Evolutionary conservation across 129 eudicot species (phyloP).

Genomic region (Chrysanthemum seticuspe): DNA sequence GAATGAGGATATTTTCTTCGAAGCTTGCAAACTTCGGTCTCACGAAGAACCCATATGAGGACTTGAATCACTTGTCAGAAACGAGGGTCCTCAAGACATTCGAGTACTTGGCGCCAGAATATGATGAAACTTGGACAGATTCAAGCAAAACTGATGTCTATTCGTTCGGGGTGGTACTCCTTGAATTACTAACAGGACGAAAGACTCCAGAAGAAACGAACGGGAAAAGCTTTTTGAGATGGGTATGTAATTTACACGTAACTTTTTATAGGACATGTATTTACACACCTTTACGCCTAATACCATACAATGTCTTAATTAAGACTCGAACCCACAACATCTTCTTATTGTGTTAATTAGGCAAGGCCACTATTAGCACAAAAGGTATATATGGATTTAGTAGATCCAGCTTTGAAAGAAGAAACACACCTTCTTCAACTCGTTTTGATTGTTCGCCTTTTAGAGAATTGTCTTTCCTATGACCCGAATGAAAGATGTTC

Average conservation of each 20-base stretch:
- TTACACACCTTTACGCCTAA: too few species aligned
- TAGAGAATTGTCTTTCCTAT: slow-evolving; percentile 41
- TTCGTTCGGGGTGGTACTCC: slow-evolving; percentile 52
- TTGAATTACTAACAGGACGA: slow-evolving; percentile 51
- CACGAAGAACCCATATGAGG: slow-evolving; percentile 41
- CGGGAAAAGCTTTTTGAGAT: slow-evolving; percentile 21
- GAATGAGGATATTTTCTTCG: too few species aligned
- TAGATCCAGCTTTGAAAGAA: slow-evolving; percentile 36
- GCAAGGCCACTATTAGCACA: slow-evolving; percentile 44
- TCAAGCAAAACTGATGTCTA: slow-evolving; percentile 43
- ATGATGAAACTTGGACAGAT: slow-evolving; percentile 39
- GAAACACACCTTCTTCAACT: slow-evolving; percentile 41
- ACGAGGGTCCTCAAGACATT: slow-evolving; percentile 46
- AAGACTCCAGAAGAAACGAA: slow-evolving; percentile 40
- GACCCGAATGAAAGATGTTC: slow-evolving; percentile 39
- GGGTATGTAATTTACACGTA: too few species aligned
- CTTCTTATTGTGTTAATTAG: slow-evolving; percentile 10
- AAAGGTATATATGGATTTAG: slow-evolving; percentile 31
- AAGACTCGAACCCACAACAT: too few species aligned
- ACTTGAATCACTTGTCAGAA: slow-evolving; percentile 32
- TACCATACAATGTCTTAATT: too few species aligned
- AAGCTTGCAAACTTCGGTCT: slow-evolving; percentile 49
- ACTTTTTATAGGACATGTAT: too few species aligned
- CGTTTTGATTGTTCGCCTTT: slow-evolving; percentile 41
- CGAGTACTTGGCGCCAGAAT: slow-evolving; percentile 57